A percentile compares a stretch with the other conserved stretches of the same genome.
phyloP scores from a whole-genome alignment of 441 rosid species.

The Pelargonium australe region DNA sequence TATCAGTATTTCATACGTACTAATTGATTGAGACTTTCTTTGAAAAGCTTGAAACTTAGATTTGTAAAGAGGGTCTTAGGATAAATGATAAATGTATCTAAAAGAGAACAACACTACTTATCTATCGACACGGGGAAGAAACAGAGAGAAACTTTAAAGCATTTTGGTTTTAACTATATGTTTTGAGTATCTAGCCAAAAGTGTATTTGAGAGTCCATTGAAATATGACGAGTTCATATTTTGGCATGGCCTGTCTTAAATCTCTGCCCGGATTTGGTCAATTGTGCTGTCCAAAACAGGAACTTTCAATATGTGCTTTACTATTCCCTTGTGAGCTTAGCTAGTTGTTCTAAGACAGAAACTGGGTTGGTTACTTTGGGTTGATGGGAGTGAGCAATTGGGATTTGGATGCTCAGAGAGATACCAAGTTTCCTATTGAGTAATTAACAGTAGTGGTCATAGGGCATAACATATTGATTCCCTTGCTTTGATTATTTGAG shows the following conservation, averaged over 20 bases:
- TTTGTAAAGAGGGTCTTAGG: neutral
- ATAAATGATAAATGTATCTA: neutral
- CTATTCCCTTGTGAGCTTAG: too few relatives aligned
- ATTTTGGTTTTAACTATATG: neutral
- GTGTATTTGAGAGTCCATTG: neutral
- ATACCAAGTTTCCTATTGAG: too few relatives aligned
- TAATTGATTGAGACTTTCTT: neutral
- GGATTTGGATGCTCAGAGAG: too few relatives aligned
- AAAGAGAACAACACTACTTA: neutral
- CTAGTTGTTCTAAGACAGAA: too few relatives aligned
- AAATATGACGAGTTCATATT: neutral
- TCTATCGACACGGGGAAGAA: conserved; percentile 1
- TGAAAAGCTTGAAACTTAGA: neutral
- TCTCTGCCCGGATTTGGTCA: neutral
- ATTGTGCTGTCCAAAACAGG: neutral
- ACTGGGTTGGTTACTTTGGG: too few relatives aligned
- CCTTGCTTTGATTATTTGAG: neutral
- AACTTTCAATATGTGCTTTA: neutral
- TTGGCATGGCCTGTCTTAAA: neutral
- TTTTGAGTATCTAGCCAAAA: neutral
- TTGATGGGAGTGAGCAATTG: too few relatives aligned
- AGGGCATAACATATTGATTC: neutral
- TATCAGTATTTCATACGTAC: neutral
- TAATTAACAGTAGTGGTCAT: neutral
- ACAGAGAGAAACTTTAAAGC: neutral